Evolutionary conservation across 164 flowering plant genomes (phyloP).

Genomic region (Tetrastigma voinierianum): DNA sequence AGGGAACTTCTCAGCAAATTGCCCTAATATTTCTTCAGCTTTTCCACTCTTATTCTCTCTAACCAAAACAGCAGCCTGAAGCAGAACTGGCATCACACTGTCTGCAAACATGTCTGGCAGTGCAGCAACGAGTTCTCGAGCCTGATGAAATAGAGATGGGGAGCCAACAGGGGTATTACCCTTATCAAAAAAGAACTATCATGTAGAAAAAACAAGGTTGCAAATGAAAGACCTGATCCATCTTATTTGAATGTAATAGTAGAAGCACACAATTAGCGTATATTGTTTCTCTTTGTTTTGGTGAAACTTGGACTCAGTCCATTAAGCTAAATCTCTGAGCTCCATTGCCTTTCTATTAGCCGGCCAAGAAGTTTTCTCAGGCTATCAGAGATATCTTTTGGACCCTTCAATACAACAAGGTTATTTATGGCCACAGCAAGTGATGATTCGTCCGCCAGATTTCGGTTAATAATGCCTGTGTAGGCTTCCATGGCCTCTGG

Average conservation of each 20-base stretch:
- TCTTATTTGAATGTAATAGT: slow-evolving; percentile 82
- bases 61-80: slow-evolving; percentile 81
- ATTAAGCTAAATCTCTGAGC: slow-evolving; percentile 48
- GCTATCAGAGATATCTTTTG: slow-evolving; percentile 84
- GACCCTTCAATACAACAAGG: slow-evolving; percentile 66
- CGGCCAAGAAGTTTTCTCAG: slow-evolving; percentile 83
- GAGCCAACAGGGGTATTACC: background rate
- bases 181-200: too few species aligned
- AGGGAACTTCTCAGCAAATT: slow-evolving; percentile 67
- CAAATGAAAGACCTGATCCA: slow-evolving; percentile 70
- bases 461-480: slow-evolving; percentile 52
- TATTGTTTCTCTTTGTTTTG: slow-evolving; percentile 75
- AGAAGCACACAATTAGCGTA: slow-evolving; percentile 70
- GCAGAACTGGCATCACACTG: slow-evolving; percentile 63
- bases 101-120: too few species aligned
- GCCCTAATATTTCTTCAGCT: slow-evolving; percentile 82
- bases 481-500: slow-evolving; percentile 74
- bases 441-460: slow-evolving; percentile 77
- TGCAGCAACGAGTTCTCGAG: slow-evolving; percentile 95
- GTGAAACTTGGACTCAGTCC: slow-evolving; percentile 74
- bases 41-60: slow-evolving; percentile 78
- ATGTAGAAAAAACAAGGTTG: background rate
- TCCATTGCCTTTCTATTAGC: slow-evolving; percentile 61
- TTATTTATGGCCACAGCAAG: slow-evolving; percentile 89
- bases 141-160: slow-evolving; percentile 39